Conservation (phyloP, 305 asterid genomes). For the Ilex paraguariensis region DNA sequence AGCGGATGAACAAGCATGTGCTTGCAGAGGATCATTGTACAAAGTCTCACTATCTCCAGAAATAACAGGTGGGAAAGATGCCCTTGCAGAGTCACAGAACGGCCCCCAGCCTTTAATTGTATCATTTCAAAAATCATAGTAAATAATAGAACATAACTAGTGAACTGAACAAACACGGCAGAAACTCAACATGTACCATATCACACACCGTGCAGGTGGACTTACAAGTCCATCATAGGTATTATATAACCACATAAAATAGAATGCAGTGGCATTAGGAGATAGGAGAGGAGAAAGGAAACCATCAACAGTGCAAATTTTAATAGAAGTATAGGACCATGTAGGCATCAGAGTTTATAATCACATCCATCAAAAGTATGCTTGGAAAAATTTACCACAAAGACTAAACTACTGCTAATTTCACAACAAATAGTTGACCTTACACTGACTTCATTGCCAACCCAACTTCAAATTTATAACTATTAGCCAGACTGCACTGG, state of each 20-base stretch:
- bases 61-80: conserved; percentile 38
- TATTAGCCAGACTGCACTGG: too few species aligned
- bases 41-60: conserved; percentile 45
- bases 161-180: not conserved
- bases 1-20: conserved; percentile 36
- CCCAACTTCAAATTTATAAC: too few species aligned
- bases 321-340: too few species aligned
- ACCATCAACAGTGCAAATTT: not conserved
- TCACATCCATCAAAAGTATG: too few species aligned
- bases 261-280: not conserved
- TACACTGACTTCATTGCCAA: too few species aligned
- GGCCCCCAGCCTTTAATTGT: conserved; percentile 55
- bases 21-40: conserved; percentile 34
- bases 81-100: conserved; percentile 34
- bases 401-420: too few species aligned
- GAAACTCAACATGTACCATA: not conserved
- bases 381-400: too few species aligned
- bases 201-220: not conserved
- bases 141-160: not conserved
- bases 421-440: too few species aligned
- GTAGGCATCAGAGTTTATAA: too few species aligned
- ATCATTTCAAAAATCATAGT: conserved; percentile 1
- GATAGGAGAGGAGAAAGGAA: not conserved
- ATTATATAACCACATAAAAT: not conserved
- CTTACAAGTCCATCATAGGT: not conserved